phyloP scores from a whole-genome alignment of 495 filamentous ascomycete genomes.

The Penicillium pancosmium region DNA sequence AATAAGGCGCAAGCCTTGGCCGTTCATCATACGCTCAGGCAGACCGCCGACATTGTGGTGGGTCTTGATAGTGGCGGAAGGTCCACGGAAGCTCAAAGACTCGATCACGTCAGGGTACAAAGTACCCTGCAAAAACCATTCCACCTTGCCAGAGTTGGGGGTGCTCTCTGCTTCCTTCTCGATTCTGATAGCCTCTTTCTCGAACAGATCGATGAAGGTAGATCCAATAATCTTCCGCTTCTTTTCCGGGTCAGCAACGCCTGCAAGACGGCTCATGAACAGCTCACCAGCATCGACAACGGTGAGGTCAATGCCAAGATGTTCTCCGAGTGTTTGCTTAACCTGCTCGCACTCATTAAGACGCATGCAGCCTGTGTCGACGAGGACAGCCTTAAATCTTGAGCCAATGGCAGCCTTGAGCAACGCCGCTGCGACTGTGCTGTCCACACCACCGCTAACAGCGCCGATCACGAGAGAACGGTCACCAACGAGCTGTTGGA shows the following conservation, averaged over 20 bases:
- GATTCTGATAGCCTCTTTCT: slow-evolving; percentile 63
- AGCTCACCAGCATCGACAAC: slow-evolving; percentile 78
- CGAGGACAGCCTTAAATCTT: slow-evolving; percentile 85
- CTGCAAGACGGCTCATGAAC: slow-evolving; percentile 75
- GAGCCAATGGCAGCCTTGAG: slow-evolving; percentile 84
- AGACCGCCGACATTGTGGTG: slow-evolving; percentile 38
- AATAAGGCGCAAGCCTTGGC: slow-evolving; percentile 50
- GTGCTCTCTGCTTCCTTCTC: slow-evolving; percentile 52
- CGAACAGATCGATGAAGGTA: slow-evolving; percentile 12
- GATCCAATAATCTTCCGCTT: slow-evolving; percentile 92
- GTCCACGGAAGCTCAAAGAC: slow-evolving; percentile 22
- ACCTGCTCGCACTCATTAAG: slow-evolving; percentile 82
- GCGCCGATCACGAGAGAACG: slow-evolving; percentile 24
- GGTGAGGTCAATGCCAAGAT: slow-evolving; percentile 87
- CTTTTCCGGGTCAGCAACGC: slow-evolving; percentile 79
- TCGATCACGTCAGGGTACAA: slow-evolving; percentile 59
- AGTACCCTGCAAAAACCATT: slow-evolving; percentile 87
- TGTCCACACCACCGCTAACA: slow-evolving; percentile 84
- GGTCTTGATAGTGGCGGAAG: slow-evolving; percentile 31
- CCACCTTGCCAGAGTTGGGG: slow-evolving; percentile 65
- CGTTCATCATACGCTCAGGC: slow-evolving; percentile 29
- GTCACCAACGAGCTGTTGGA: slow-evolving; percentile 27
- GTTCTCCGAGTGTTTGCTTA: slow-evolving; percentile 70
- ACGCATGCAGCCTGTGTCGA: slow-evolving; percentile 88
- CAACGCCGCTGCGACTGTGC: slow-evolving; percentile 81